A percentile compares a stretch with the other conserved stretches of the same genome.
Conservation (phyloP, 2,329 filamentous ascomycete species). For the Aspergillus clavatus region DNA sequence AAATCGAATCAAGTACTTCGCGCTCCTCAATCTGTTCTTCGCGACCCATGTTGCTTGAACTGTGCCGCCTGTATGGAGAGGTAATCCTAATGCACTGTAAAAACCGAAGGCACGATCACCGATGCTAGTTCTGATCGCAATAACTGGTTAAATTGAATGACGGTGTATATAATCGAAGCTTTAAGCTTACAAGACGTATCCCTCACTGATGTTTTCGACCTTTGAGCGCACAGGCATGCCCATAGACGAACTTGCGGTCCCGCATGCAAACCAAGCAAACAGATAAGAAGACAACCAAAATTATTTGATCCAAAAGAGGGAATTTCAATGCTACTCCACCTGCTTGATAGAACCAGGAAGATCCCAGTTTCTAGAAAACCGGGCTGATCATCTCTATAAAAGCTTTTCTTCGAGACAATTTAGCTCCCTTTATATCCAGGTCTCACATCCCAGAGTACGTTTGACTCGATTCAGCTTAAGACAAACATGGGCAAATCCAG, state of each 20-base stretch:
- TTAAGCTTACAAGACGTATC: background rate
- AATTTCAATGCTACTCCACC: slow-evolving; percentile 12
- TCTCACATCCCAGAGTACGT: slow-evolving; percentile 9
- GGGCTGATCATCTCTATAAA: slow-evolving; percentile 2
- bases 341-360: slow-evolving; percentile 5
- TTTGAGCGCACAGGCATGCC: slow-evolving; percentile 7
- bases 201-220: slow-evolving; percentile 4
- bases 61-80: slow-evolving; percentile 26
- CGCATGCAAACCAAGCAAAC: slow-evolving; percentile 42
- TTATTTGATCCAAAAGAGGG: slow-evolving; percentile 19
- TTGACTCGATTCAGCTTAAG: slow-evolving; percentile 2
- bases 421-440: slow-evolving; percentile 1
- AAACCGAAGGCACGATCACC: background rate
- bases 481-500: slow-evolving; percentile 49
- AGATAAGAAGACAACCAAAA: slow-evolving; percentile 28
- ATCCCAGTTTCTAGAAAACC: slow-evolving; percentile 1
- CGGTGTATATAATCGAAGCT: background rate
- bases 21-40: slow-evolving; percentile 96
- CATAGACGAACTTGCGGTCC: slow-evolving; percentile 25
- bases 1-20: slow-evolving; percentile 96
- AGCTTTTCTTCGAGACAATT: background rate
- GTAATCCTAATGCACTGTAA: slow-evolving; percentile 14
- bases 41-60: slow-evolving; percentile 42
- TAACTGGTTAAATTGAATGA: background rate
- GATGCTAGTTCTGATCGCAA: background rate